Conservation (phyloP, 768 basidiomycete species). For the Albatrellus ellisii region DNA sequence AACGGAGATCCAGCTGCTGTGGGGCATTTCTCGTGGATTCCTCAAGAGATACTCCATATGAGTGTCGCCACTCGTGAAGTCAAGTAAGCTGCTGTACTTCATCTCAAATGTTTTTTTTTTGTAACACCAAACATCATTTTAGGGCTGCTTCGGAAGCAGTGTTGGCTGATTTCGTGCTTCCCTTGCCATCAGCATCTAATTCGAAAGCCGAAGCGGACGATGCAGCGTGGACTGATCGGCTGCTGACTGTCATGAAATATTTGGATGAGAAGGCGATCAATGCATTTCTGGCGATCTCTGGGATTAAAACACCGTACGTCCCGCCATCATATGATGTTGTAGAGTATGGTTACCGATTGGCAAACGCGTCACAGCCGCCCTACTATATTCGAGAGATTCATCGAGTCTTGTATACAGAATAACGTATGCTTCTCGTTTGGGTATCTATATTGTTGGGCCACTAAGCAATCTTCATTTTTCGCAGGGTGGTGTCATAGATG, state of each 20-base stretch:
- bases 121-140: background rate
- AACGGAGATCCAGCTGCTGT: slow-evolving; percentile 61
- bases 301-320: slow-evolving; percentile 50
- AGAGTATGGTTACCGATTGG: background rate
- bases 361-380: slow-evolving; percentile 37
- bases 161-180: slow-evolving; percentile 67
- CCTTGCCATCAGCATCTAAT: slow-evolving; percentile 41
- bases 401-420: slow-evolving; percentile 63
- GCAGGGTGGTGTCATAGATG: slow-evolving; percentile 85
- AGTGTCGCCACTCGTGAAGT: slow-evolving; percentile 40
- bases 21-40: slow-evolving; percentile 88
- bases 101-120: background rate
- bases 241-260: slow-evolving; percentile 59
- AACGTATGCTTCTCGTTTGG: slow-evolving; percentile 47
- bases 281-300: slow-evolving; percentile 45
- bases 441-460: background rate
- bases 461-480: slow-evolving; percentile 2
- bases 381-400: slow-evolving; percentile 50
- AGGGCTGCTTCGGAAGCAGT: slow-evolving; percentile 55
- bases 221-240: slow-evolving; percentile 70
- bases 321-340: background rate
- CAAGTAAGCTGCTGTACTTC: slow-evolving; percentile 29
- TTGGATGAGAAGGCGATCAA: slow-evolving; percentile 47
- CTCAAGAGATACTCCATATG: slow-evolving; percentile 52
- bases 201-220: slow-evolving; percentile 58